A percentile compares a stretch with the other conserved stretches of the same genome.
These are phyloP conservation scores for Curvularia verruculosa DNA, from an alignment of 2,329 filamentous ascomycete species.

Conservation along the genomic window DNA sequence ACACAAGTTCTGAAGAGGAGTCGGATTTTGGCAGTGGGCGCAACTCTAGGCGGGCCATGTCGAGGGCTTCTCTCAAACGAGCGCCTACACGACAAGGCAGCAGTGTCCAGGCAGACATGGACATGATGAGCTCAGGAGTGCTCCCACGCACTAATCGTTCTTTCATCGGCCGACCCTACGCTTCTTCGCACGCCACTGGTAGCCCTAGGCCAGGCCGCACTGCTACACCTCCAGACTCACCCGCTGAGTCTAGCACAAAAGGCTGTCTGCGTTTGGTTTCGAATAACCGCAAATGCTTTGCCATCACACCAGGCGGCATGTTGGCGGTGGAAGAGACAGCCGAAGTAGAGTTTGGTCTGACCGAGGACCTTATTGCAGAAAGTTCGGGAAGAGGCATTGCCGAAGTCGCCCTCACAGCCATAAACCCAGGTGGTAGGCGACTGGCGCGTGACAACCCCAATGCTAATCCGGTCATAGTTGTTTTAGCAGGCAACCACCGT, in stretches of 20 bases:
- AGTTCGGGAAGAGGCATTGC: constrained; percentile 89
- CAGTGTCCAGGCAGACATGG: constrained; percentile 47
- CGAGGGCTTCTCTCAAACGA: constrained; percentile 48
- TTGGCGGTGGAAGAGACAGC: constrained; percentile 91
- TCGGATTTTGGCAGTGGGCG: constrained; percentile 48
- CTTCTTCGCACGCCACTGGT: constrained; percentile 47
- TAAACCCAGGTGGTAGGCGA: constrained; percentile 65
- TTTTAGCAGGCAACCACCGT: constrained; percentile 95
- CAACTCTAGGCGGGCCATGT: constrained; percentile 49
- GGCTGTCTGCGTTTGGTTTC: constrained; percentile 59
- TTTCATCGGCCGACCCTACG: constrained; percentile 42
- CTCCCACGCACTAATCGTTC: constrained; percentile 41
- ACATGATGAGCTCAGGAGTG: constrained; percentile 40
- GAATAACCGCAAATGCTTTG: constrained; percentile 62
- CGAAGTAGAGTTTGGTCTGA: constrained; percentile 82
- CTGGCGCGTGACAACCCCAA: constrained; percentile 55
- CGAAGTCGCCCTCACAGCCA: constrained; percentile 75
- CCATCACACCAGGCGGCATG: constrained; percentile 77
- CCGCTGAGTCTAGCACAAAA: constrained; percentile 35
- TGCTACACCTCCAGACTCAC: constrained; percentile 47
- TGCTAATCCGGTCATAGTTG: constrained; percentile 66
- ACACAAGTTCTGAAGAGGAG: constrained; percentile 45
- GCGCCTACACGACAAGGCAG: constrained; percentile 50
- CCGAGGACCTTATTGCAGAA: constrained; percentile 88
- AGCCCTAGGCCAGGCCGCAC: constrained; percentile 44